Evolutionary conservation across 345 rosid species (phyloP), one percentile per base, ranked within the genome.

Genomic region (Bretschneidera sinensis): DNA sequence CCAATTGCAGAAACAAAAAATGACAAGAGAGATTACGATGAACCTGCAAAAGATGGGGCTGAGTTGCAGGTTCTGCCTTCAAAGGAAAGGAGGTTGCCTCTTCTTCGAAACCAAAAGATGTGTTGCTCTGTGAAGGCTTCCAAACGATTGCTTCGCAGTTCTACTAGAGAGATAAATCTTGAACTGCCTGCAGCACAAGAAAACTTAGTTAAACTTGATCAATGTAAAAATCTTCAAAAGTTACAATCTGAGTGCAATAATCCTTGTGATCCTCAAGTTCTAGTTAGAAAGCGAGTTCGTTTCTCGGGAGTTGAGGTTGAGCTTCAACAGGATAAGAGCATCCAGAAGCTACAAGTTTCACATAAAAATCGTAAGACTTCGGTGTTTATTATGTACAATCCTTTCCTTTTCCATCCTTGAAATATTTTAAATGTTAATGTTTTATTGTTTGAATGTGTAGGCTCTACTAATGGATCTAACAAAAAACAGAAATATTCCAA

Each of bases 231-330:
- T 50, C 20, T 31, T 58, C 67, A 63, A 14, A 48, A 65, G 21
- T 43, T 54, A 48, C 59, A 66, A 61, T 67, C 70, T 47, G 55
- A 55, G 45, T 10, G 45, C 24, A 21, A 59, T 34, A 31, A 57
- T 61, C 39, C 58, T 21, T 19, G 5, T 35, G 25, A 14, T 51
- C 22, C 57, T 48, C 55, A 52, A 20, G 55, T 55, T 56, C 62
- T 57, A 62, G 21, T 47, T 28, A 71, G 74, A 69, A 85, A 81
- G 71, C 64, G 58, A 31, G 84, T 83, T 48, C 61, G 33, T 60
- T 81, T 78, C 60, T 66, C 80, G 48, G 77, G 76, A 60, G 62
- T 67, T 54, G 70, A 67, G 53, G 33, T 65, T 19, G 57, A 58
- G 58, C 71, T 55, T 64, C 69, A 57, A 48, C 59, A 51, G 64